These are phyloP conservation scores for Pseudopediastrum boryanum DNA, from an alignment of 139 green algal species.

Conservation along the genomic window DNA sequence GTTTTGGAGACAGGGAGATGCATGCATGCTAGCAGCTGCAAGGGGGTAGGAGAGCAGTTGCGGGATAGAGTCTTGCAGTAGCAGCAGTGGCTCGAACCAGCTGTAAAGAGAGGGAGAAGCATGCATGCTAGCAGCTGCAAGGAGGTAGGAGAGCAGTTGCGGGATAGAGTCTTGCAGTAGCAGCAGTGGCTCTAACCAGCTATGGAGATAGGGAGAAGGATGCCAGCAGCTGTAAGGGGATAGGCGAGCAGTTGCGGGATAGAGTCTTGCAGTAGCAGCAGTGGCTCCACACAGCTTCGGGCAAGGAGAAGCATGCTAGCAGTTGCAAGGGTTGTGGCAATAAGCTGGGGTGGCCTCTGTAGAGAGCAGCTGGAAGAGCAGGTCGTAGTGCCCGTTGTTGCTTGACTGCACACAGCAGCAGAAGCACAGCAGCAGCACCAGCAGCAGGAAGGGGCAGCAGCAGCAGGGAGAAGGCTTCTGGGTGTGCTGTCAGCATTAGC, in stretches of 20 bases:
- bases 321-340: neutral
- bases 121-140: neutral
- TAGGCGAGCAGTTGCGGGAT: neutral
- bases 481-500: no score
- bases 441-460: neutral
- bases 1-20: no score
- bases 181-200: neutral
- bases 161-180: neutral
- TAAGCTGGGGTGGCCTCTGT: neutral
- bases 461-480: no score
- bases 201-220: neutral
- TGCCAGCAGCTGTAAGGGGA: neutral
- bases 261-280: neutral
- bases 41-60: neutral
- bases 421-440: neutral
- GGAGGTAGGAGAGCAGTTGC: neutral
- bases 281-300: neutral
- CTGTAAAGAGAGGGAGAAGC: no score
- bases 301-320: no score
- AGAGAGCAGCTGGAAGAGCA: no score
- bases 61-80: no score
- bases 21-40: neutral
- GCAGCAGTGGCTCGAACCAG: no score
- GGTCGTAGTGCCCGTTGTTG: no score
- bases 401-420: no score